These are phyloP conservation scores for Sherardia arvensis DNA, from an alignment of 257 asterid genomes.

Conservation along the genomic window DNA sequence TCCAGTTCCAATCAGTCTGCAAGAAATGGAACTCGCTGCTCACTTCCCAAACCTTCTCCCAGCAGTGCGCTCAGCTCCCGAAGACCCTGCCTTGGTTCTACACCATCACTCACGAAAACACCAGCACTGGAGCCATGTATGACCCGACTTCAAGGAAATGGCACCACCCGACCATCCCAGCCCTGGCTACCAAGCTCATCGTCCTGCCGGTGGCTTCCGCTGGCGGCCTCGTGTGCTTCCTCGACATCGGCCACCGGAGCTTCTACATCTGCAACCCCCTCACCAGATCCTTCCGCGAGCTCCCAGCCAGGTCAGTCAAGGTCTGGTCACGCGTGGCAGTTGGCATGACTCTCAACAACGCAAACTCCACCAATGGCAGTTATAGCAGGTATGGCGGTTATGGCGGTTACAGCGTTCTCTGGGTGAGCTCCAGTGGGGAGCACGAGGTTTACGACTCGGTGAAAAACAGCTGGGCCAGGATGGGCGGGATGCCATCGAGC, in stretches of 20 bases:
- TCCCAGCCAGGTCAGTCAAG: slow-evolving; percentile 70
- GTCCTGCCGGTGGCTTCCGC: slow-evolving; percentile 90
- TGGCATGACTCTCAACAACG: slow-evolving; percentile 52
- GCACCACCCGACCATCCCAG: slow-evolving; percentile 84
- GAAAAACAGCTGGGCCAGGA: slow-evolving; percentile 57
- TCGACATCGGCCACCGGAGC: slow-evolving; percentile 67
- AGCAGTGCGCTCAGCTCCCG: slow-evolving; percentile 51
- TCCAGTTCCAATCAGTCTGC: slow-evolving; percentile 75
- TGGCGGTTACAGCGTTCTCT: slow-evolving; percentile 68
- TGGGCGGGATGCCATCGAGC: slow-evolving; percentile 51
- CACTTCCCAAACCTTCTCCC: slow-evolving; percentile 68
- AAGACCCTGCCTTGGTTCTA: slow-evolving; percentile 74
- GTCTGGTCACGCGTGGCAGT: slow-evolving; percentile 92
- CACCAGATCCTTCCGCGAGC: slow-evolving; percentile 67
- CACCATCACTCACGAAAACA: slow-evolving; percentile 75
- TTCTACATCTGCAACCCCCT: slow-evolving; percentile 86
- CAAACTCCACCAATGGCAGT: slow-evolving; percentile 33
- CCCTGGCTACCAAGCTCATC: slow-evolving; percentile 57
- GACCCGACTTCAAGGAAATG: slow-evolving; percentile 66
- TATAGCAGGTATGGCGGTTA: too few relatives aligned
- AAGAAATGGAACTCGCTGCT: slow-evolving; percentile 74
- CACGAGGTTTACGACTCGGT: slow-evolving; percentile 64
- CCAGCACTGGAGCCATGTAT: slow-evolving; percentile 75
- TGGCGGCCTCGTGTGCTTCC: slow-evolving; percentile 95
- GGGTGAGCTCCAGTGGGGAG: slow-evolving; percentile 87